Evolutionary conservation across 331 rosid species (phyloP).

Genomic region (Malus hybrid): DNA sequence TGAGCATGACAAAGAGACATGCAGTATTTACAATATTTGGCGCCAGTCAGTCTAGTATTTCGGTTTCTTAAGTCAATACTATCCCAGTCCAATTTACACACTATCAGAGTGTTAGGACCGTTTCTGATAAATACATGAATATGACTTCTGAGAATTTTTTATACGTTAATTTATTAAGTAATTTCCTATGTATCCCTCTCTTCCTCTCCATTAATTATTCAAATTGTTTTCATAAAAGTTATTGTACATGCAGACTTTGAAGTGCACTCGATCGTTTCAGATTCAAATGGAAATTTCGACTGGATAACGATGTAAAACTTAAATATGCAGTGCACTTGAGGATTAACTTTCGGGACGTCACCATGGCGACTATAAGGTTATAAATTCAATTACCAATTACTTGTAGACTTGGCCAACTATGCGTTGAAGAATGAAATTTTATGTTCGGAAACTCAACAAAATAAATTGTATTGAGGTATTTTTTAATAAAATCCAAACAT

Average conservation of each 20-base stretch:
- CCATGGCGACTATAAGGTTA: background rate
- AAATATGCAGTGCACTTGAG: background rate
- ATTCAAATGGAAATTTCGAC: background rate
- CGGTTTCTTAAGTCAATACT: background rate
- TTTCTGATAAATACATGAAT: background rate
- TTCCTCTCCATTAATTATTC: background rate
- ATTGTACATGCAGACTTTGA: background rate
- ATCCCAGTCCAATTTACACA: background rate
- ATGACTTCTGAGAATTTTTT: background rate
- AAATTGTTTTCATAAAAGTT: background rate
- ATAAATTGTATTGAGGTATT: too few species aligned
- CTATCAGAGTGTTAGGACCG: background rate
- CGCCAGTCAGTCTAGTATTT: background rate
- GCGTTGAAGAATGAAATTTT: too few species aligned
- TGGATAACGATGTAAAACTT: background rate
- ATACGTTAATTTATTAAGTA: background rate
- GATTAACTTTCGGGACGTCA: too few species aligned
- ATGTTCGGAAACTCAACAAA: too few species aligned
- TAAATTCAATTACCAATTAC: background rate
- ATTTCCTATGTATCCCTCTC: background rate
- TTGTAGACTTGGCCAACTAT: background rate
- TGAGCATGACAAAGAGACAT: background rate
- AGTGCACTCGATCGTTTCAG: background rate
- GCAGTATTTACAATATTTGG: background rate
- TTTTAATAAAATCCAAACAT: too few species aligned